Evolutionary conservation across 2,329 filamentous ascomycete genomes (phyloP), one percentile per base, ranked within the genome.

Genomic region (Zasmidium cellare): DNA sequence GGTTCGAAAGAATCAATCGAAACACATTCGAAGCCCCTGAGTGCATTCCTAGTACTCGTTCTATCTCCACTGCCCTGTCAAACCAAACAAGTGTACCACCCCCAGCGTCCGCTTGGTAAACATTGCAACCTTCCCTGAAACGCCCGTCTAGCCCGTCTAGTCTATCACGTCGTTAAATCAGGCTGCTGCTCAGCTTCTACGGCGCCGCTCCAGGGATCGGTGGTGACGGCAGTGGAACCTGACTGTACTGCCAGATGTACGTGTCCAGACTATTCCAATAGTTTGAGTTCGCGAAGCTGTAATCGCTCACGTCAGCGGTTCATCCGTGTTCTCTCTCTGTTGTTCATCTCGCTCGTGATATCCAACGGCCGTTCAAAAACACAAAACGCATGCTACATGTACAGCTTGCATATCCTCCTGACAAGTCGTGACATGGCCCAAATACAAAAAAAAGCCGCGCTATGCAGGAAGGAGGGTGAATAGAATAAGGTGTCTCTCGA

Each of bases 211-310:
- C 53, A 45, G 53, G 53, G 18, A 51, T 56, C n/a, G 35, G 7
- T n/a, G 35, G 35, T 14, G 31, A 50, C n/a, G 66, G 66, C 22
- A 65, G 25, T 28, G 60, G 59, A 11, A 64, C 61, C 9, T 60
- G 55, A 9, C 44, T 50, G 51, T 67, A 63, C 23, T 67, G 64
- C 57, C 63, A 64, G 48, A 69, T 55, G 49, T 65, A 67, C 12
- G 58, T 64, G 24, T 65, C 57, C 11, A 68, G 58, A 44, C 55
- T 59, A 44, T 63, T 59, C 64, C 64, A 69, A 52, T 67, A 53
- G 35, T 69, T 63, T 35, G 63, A 65, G 46, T 67, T 67, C 31
- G 67, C 67, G 56, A 69, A 69, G 55, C 67, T 69, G 61, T 46
- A 49, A 41, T 49, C 46, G 46, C 28, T 24, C 20, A 16, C 25